Evolutionary conservation across 495 filamentous ascomycete species (phyloP).

Genomic region (Aspergillus sparsus): DNA sequence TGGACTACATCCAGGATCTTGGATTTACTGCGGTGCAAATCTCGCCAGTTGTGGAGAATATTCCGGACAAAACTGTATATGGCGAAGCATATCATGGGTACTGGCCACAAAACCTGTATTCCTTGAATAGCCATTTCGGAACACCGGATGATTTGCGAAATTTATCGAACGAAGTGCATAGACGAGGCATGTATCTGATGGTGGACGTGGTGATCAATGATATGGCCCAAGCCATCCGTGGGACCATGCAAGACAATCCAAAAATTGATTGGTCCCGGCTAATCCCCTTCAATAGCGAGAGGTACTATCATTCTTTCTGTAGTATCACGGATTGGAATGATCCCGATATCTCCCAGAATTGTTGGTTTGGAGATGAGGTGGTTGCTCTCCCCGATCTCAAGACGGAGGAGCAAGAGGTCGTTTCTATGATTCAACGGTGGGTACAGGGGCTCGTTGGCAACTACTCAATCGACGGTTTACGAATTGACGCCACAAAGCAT

Average conservation of each 20-base stretch:
- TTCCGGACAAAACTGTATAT: conserved; percentile 48
- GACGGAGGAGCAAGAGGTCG: conserved; percentile 56
- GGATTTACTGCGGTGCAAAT: conserved; percentile 77
- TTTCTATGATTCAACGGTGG: conserved; percentile 58
- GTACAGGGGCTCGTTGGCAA: conserved; percentile 57
- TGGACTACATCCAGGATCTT: conserved; percentile 58
- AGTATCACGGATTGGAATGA: conserved; percentile 46
- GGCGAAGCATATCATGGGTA: conserved; percentile 46
- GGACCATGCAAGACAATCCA: conserved; percentile 20
- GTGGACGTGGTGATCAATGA: conserved; percentile 71
- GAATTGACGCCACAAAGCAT: conserved; percentile 67
- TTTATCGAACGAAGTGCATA: conserved; percentile 27
- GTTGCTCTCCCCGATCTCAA: conserved; percentile 63
- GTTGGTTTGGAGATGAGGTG: conserved; percentile 60
- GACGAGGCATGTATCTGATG: conserved; percentile 57
- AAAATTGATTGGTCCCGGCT: conserved; percentile 57
- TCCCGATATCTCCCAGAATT: conserved; percentile 31
- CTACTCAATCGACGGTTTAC: conserved; percentile 69
- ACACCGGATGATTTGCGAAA: conserved; percentile 26
- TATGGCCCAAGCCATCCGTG: conserved; percentile 55
- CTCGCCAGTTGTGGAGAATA: conserved; percentile 63
- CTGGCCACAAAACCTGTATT: conserved; percentile 32
- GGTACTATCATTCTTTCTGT: conserved; percentile 63
- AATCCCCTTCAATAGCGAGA: conserved; percentile 58
- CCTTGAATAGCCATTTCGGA: conserved; percentile 31